Base-by-base conservation (phyloP, 148 eudicot genomes). In the Cornus controversa region DNA sequence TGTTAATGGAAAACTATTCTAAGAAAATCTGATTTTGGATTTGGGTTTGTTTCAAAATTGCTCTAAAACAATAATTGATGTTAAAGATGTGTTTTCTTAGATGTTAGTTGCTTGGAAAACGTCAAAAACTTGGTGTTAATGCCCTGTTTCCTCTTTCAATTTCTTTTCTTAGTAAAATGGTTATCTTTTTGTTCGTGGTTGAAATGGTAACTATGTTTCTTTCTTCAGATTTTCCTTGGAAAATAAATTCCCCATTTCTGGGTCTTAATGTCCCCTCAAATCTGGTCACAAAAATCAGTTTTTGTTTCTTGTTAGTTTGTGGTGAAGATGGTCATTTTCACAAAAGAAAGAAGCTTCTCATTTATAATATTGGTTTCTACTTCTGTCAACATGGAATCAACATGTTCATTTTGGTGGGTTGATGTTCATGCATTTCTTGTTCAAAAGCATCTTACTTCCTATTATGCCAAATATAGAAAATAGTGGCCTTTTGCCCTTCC, bases 331-430 rank as follows among this genome's bases (percentile, higher is more conserved):
- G 63, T 47, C 63, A 45, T 6, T 47, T 25, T 31, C 2, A 28
- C 20, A 27, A 16, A n/a, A 66, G 18, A 40, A 66, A 75, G 71
- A 75, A 75, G 27, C 26, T 27, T 23, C 20, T 60, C 0, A 9
- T 65, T 37, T 16, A n/a, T 22, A 42, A 65, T 65, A 29, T 42
- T 45, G 47, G 42, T 26, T 26, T 66, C 71, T 75, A 28, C 31
- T 71, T 71, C 26, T n/a, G n/a, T 42, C 71, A 69, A 69, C 70
- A 67, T 18, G 37, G 42, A 64, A 11, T 45, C 54, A 66, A 27
- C 72, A 47, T 76, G 78, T 69, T 75, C 50, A n/a, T 47, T 58
- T 15, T 67, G 40, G 31, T 76, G 72, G 78, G 24, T 34, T 75
- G 9, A 45, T 75, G 72, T 75, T 76, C 62, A 68, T 54, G 71